Conservation (phyloP, 345 rosid genomes). For the Heritiera littoralis region DNA sequence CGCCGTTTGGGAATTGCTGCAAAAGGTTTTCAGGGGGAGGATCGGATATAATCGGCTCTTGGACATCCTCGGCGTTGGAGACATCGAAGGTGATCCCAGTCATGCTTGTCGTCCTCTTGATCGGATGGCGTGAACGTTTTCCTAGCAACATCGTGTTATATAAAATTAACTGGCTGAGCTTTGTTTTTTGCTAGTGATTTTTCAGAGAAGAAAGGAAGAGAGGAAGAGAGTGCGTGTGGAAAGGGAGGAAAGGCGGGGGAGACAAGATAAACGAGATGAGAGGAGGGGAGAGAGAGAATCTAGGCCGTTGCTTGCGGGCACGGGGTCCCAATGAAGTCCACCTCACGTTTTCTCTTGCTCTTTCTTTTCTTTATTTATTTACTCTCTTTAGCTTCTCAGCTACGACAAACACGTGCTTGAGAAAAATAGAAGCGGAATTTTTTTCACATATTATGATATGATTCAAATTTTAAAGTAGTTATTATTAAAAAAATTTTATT, state of each 20-base stretch:
- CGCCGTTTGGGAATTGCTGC: not conserved
- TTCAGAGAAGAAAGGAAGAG: conserved; percentile 13
- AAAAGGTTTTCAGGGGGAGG: not conserved
- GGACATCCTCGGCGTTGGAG: conserved; percentile 25
- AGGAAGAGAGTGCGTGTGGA: conserved; percentile 24
- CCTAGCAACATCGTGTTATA: conserved; percentile 54
- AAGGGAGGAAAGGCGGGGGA: not conserved
- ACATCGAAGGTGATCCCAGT: conserved; percentile 48
- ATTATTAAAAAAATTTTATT: no score
- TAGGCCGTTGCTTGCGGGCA: conserved; percentile 58
- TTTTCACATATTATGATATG: no score
- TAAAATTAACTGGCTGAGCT: not conserved
- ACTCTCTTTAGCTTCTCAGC: not conserved
- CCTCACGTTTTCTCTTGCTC: conserved; percentile 32
- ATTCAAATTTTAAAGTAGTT: no score
- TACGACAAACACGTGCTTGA: no score
- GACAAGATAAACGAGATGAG: conserved; percentile 18
- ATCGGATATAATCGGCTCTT: not conserved
- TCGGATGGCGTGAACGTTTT: conserved; percentile 63
- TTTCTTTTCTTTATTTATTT: not conserved
- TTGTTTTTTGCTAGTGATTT: no score
- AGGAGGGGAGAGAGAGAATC: conserved; percentile 36
- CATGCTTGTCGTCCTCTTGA: conserved; percentile 79
- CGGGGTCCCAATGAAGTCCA: conserved; percentile 36
- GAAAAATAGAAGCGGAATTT: no score